These are phyloP conservation scores for Cicer judaicum DNA, from an alignment of 306 rosid genomes.

Conservation along the genomic window DNA sequence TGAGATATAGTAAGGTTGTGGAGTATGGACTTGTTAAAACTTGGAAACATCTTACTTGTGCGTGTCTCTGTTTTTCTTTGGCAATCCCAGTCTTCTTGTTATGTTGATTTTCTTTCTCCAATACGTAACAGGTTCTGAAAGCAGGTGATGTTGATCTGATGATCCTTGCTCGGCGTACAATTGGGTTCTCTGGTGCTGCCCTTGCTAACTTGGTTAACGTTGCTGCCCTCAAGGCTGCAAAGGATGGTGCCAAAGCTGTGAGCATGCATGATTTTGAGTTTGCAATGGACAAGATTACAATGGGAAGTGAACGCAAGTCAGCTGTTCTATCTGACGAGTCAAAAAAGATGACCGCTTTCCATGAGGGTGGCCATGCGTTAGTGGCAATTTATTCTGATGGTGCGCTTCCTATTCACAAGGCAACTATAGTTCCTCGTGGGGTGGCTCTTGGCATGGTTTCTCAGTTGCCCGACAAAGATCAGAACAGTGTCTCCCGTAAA, in stretches of 20 bases:
- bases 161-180: constrained; percentile 85
- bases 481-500: constrained; percentile 70
- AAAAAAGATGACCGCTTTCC: constrained; percentile 75
- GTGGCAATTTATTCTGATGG: constrained; percentile 89
- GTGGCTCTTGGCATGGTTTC: constrained; percentile 91
- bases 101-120: constrained; percentile 19
- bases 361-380: constrained; percentile 94
- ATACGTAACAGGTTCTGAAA: constrained; percentile 70
- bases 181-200: constrained; percentile 92
- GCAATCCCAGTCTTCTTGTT: neutral
- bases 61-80: neutral
- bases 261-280: constrained; percentile 84
- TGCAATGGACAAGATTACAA: constrained; percentile 87
- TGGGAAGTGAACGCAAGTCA: constrained; percentile 95
- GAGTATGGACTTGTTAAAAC: neutral
- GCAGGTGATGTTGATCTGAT: constrained; percentile 81
- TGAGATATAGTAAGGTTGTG: constrained; percentile 5
- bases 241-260: constrained; percentile 87
- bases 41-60: neutral
- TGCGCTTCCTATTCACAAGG: constrained; percentile 88
- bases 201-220: constrained; percentile 87
- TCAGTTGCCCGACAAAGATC: constrained; percentile 77
- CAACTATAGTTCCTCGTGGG: constrained; percentile 93
- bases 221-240: constrained; percentile 92
- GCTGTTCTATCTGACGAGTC: constrained; percentile 79